Percentiles rank a stretch among this genome's conserved stretches.
These are phyloP conservation scores for Aspergillus tubingensis DNA, from an alignment of 2,329 filamentous ascomycete genomes.

Conservation along the genomic window DNA sequence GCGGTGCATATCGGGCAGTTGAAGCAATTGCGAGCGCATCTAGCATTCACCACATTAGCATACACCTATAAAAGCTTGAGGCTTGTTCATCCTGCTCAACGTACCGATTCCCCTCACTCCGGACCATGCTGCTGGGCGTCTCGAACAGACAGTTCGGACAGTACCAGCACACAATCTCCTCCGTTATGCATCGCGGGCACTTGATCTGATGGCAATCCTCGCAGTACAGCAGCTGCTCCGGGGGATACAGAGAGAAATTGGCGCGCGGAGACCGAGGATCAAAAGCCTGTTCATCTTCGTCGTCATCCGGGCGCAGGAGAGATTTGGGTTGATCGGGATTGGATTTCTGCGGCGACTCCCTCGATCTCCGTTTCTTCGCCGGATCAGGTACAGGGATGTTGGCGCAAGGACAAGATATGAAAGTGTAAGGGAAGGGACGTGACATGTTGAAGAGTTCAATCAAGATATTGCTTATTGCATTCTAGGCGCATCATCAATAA, in stretches of 20 bases:
- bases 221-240: constrained; percentile 93
- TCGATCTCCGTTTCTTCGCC: constrained; percentile 41
- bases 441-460: constrained; percentile 45
- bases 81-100: constrained; percentile 24
- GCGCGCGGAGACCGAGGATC: constrained; percentile 82
- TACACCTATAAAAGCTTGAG: not conserved
- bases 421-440: constrained; percentile 63
- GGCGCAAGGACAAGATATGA: constrained; percentile 66
- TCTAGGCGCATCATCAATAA: not conserved
- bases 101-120: constrained; percentile 89
- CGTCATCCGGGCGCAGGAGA: constrained; percentile 46
- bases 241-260: constrained; percentile 88
- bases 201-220: constrained; percentile 97
- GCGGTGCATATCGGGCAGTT: constrained; percentile 88
- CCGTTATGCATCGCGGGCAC: constrained; percentile 85
- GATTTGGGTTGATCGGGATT: constrained; percentile 28
- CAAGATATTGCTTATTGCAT: not conserved
- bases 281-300: constrained; percentile 77
- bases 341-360: constrained; percentile 37
- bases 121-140: constrained; percentile 87
- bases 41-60: constrained; percentile 36
- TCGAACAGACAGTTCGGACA: constrained; percentile 96
- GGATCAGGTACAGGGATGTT: constrained; percentile 48
- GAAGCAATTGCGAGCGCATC: constrained; percentile 92
- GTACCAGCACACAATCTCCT: constrained; percentile 94